Conservation (phyloP, 2,329 filamentous ascomycete genomes). For the Alternaria ethzedia region DNA sequence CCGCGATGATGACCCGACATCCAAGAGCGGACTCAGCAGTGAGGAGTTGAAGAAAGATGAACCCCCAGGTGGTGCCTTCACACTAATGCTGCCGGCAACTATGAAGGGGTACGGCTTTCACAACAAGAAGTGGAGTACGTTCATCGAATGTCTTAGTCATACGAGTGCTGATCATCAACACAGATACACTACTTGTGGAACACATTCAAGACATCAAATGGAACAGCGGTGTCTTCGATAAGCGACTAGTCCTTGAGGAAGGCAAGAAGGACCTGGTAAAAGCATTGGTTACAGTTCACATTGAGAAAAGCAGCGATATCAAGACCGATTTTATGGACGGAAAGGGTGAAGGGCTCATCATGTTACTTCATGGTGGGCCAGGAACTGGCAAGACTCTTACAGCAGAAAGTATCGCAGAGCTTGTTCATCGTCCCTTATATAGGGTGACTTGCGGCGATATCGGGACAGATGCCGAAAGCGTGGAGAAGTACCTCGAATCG, state of each 20-base stretch:
- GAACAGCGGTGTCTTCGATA: background rate
- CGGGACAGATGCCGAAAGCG: slow-evolving; percentile 9
- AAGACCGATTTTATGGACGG: slow-evolving; percentile 53
- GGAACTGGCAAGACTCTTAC: slow-evolving; percentile 24
- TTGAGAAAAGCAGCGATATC: fast-evolving
- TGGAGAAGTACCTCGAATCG: slow-evolving; percentile 4
- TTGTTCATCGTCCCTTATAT: background rate
- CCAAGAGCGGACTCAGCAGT: background rate
- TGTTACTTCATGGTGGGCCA: slow-evolving; percentile 23
- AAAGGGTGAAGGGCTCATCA: slow-evolving; percentile 28
- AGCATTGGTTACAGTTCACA: background rate
- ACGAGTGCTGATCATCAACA: fast-evolving
- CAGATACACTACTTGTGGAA: background rate
- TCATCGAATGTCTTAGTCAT: fast-evolving
- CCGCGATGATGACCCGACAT: background rate
- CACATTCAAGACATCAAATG: background rate
- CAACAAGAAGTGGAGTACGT: background rate
- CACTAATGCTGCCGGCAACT: background rate
- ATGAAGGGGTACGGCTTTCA: background rate
- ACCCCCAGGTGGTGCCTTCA: background rate
- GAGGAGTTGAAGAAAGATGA: background rate
- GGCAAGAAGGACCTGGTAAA: background rate
- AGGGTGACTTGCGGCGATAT: slow-evolving; percentile 5
- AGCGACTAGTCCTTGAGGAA: background rate
- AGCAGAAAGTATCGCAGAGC: slow-evolving; percentile 5